Base-by-base conservation (phyloP, 164 flowering plant species). In the Vitis rotundifolia region DNA sequence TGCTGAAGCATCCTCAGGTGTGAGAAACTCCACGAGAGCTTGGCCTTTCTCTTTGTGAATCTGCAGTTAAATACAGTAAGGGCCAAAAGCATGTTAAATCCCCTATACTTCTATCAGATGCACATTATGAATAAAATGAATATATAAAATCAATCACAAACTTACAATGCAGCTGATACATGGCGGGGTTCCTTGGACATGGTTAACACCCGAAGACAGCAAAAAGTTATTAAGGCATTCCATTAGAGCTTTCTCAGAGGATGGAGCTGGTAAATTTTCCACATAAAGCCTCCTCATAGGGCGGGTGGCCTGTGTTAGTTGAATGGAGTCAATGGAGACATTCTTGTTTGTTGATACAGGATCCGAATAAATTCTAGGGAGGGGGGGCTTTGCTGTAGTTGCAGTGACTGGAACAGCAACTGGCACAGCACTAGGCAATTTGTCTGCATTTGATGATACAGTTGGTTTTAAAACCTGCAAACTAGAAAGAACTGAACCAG, bases 101-200 rank as follows among this genome's bases (percentile, higher is more conserved):
- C n/a, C 53, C 37, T 60, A 49, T 8, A 48, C 5, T 10, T 15
- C 3, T 62, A 67, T 22, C 15, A 11, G 29, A 59, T 49, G 61
- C 54, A 55, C 28, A 57, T 50, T 15, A 63, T 50, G 69, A 49
- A 70, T 10, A 15, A 64, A 50, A 22, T 4, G 53, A 3, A 64
- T 8, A 11, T 6, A 29, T 0, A 12, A 11, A 59, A 51, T 16
- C 49, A 70, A 54, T 59, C 29, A 52, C 63, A 57, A 61, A 81
- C 95, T 81, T 75, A 93, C 99, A 78, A 78, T 79, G 76, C 97
- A 93, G 80, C 90, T 88, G 74, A 96, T 90, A 77, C 99, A 96
- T 9, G 99, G 97, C 50, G 73, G 79, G 26, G 84, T 79, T 85
- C 91, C 97, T 79, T 71, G 85, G 59, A 85, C 78, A 72, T 78